Percentiles rank a stretch among this genome's conserved stretches.
Evolutionary conservation across 495 filamentous ascomycete genomes (phyloP).

Genomic region (Aspergillus carlsbadensis): DNA sequence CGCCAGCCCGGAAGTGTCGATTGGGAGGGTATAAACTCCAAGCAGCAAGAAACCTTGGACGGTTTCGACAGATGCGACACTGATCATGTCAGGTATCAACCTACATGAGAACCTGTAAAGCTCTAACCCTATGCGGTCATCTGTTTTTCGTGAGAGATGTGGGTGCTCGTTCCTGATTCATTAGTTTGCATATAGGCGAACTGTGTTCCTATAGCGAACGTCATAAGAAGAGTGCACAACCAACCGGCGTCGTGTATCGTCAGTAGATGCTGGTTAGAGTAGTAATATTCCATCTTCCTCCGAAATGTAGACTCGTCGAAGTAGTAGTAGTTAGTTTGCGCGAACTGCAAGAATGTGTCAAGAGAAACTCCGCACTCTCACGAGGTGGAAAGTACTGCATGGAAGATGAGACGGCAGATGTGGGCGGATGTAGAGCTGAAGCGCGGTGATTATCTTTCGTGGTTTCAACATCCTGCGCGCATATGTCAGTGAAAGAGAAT

Average conservation of each 20-base stretch:
- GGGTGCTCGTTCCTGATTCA: background rate
- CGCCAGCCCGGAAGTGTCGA: conserved; percentile 15
- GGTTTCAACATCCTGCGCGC: background rate
- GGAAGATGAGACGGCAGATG: conserved; percentile 10
- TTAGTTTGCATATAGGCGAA: conserved; percentile 23
- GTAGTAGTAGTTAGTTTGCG: conserved; percentile 19
- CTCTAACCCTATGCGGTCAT: conserved; percentile 11
- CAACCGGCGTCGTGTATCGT: conserved; percentile 20
- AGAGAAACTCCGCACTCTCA: conserved; percentile 15
- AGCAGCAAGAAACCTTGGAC: conserved; percentile 18
- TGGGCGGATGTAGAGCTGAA: conserved; percentile 15
- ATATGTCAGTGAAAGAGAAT: no score
- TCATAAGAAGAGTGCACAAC: conserved; percentile 25
- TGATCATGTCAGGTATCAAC: conserved; percentile 21
- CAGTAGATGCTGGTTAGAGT: conserved; percentile 1
- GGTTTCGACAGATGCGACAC: conserved; percentile 14
- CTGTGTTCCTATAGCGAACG: conserved; percentile 21
- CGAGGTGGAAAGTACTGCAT: conserved; percentile 15
- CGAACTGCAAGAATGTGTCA: conserved; percentile 13
- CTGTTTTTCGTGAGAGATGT: background rate
- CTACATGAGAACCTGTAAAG: conserved; percentile 19
- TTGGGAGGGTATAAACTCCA: conserved; percentile 17
- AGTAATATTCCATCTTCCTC: conserved; percentile 15
- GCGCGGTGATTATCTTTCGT: conserved; percentile 10
- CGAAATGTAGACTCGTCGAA: conserved; percentile 17